Evolutionary conservation across 2,329 filamentous ascomycete genomes (phyloP).

Genomic region (Pseudogymnoascus sp.): DNA sequence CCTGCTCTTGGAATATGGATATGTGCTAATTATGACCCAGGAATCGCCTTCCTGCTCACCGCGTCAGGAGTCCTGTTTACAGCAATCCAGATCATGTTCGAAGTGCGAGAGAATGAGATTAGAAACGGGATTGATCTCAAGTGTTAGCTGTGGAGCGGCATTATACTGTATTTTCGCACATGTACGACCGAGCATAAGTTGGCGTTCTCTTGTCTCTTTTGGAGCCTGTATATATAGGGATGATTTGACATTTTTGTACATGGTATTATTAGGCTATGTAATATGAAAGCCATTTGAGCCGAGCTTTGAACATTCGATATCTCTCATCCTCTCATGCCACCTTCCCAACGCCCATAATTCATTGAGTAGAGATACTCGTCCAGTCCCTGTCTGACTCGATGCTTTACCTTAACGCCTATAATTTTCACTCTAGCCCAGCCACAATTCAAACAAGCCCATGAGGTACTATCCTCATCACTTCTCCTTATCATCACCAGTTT

Average conservation of each 20-base stretch:
- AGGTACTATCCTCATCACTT: neutral
- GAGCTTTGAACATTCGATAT: neutral
- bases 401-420: neutral
- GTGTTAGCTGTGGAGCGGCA: conserved; percentile 47
- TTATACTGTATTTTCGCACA: neutral
- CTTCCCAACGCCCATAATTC: neutral
- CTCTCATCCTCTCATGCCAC: neutral
- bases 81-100: conserved; percentile 91
- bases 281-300: neutral
- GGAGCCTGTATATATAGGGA: neutral
- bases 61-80: conserved; percentile 74
- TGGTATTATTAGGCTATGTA: conserved; percentile 7
- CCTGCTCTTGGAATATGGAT: conserved; percentile 4
- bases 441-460: neutral
- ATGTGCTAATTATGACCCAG: neutral
- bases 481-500: neutral
- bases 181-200: neutral
- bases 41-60: conserved; percentile 62
- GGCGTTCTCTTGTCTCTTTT: neutral
- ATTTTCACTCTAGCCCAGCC: neutral
- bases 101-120: conserved; percentile 78
- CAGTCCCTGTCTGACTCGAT: neutral
- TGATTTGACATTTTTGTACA: neutral
- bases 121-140: conserved; percentile 75
- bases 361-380: conserved; percentile 5